phyloP scores from a whole-genome alignment of 1,284 basidiomycete genomes.

The Ustilago bromivora region DNA sequence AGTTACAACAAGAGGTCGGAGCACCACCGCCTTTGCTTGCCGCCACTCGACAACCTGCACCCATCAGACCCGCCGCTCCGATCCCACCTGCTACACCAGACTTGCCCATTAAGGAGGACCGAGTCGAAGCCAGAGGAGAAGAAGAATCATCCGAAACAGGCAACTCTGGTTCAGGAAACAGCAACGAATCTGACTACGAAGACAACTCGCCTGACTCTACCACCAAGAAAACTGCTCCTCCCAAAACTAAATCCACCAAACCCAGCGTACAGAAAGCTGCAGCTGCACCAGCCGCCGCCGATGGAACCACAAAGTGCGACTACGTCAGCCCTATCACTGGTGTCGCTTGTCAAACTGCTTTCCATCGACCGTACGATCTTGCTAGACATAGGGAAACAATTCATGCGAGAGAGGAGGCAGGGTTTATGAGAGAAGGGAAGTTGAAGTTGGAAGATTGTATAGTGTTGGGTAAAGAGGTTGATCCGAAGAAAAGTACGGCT shows the following conservation, averaged over 20 bases:
- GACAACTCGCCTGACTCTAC: conserved; percentile 23
- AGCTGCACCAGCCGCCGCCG: conserved; percentile 15
- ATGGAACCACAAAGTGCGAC: conserved; percentile 63
- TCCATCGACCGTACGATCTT: conserved; percentile 68
- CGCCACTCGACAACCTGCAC: background rate
- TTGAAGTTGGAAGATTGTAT: conserved; percentile 62
- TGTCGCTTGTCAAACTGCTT: conserved; percentile 61
- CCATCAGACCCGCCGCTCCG: background rate
- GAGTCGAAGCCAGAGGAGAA: conserved; percentile 33
- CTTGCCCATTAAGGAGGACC: conserved; percentile 22
- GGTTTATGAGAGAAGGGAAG: conserved; percentile 58
- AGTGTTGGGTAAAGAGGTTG: conserved; percentile 68
- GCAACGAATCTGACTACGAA: conserved; percentile 50
- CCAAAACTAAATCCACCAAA: conserved; percentile 17
- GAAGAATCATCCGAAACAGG: conserved; percentile 47
- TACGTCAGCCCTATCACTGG: conserved; percentile 64
- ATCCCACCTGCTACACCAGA: background rate
- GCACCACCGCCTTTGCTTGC: conserved; percentile 28
- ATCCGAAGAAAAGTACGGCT: conserved; percentile 63
- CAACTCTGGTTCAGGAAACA: conserved; percentile 19
- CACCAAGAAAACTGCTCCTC: background rate
- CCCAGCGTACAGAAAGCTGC: conserved; percentile 2
- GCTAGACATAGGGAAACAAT: conserved; percentile 68
- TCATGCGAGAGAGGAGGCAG: conserved; percentile 65
- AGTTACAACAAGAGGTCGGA: conserved; percentile 13